These are phyloP conservation scores for Phycomyces nitens DNA, from an alignment of 192 early-diverging fungal species.

Conservation along the genomic window DNA sequence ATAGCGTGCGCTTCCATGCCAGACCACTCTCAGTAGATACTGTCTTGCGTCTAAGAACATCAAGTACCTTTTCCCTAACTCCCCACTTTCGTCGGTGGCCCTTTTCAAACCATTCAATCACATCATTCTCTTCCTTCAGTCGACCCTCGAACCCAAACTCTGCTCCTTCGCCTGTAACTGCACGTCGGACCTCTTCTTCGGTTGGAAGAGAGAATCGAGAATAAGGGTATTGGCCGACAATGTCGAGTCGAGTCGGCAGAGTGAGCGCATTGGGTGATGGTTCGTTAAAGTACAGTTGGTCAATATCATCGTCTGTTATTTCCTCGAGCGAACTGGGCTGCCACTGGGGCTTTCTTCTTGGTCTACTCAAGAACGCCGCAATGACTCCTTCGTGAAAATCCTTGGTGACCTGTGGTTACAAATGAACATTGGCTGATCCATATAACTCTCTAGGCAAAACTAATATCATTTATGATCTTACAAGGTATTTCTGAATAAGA, in stretches of 20 bases:
- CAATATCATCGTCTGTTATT: slow-evolving; percentile 47
- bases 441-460: not conserved
- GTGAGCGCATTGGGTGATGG: slow-evolving; percentile 31
- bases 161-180: slow-evolving; percentile 59
- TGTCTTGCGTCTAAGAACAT: slow-evolving; percentile 54
- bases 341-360: slow-evolving; percentile 67
- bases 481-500: slow-evolving; percentile 71
- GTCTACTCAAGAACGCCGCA: slow-evolving; percentile 66
- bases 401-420: slow-evolving; percentile 40
- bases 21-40: slow-evolving; percentile 8
- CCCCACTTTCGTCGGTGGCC: slow-evolving; percentile 61
- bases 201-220: slow-evolving; percentile 56
- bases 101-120: slow-evolving; percentile 58
- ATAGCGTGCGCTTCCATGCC: slow-evolving; percentile 3
- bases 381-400: slow-evolving; percentile 91
- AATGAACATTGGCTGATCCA: not conserved
- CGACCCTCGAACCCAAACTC: slow-evolving; percentile 53
- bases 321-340: slow-evolving; percentile 54
- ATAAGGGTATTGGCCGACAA: slow-evolving; percentile 57
- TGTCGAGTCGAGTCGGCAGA: slow-evolving; percentile 32
- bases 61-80: slow-evolving; percentile 58
- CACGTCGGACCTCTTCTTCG: slow-evolving; percentile 56
- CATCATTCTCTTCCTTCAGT: slow-evolving; percentile 44
- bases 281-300: slow-evolving; percentile 55
- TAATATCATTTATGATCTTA: not conserved